Base-by-base conservation (phyloP, 2,329 filamentous ascomycete species). In the Didymellaceae sp. region DNA sequence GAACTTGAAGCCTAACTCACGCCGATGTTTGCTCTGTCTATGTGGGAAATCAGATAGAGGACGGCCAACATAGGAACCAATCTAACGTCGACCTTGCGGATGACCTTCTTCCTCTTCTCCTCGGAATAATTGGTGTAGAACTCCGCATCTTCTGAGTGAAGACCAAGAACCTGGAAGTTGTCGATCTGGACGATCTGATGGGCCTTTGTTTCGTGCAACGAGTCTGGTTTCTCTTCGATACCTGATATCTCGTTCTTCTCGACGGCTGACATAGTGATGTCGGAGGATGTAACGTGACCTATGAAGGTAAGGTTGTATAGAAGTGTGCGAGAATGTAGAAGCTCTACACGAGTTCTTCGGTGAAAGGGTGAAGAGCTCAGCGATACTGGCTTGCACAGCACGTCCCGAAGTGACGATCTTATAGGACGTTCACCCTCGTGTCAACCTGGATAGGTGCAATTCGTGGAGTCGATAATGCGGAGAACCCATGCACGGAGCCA, bases 21-120 rank as follows among this genome's bases (percentile, higher is more conserved):
- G 22, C 84, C 84, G 52, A 88, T 86, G 68, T 86, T 85, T 67
- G 85, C 85, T 26, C 83, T 77, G 61, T 86, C 84, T 28, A 86
- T 78, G 41, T 72, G 69, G n/a, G 69, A 71, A 39, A 73, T 67
- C 5, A 71, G 74, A 35, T 78, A 78, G 65, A 78, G 75, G 6
- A 68, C 57, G 49, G 71, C 74, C 9, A 77, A 54, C 45, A 72
- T 75, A 2, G 77, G 76, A 61, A 67, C 58, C 2, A 67, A 45
- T 16, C 64, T 59, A 3, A 66, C 40, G 18, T 67, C 64, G 3
- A 67, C 54, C 53, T 67, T 67, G 31, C 50, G 62, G 9, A 65
- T 55, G 1, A 67, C 67, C 41, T 54, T 82, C 77, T 82, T 80
- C 22, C 76, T 75, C 34, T 65, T 71, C 7, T 74, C 79, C 78